These are phyloP conservation scores for Aspergillaceae sp. DNA, from an alignment of 2,329 filamentous ascomycete genomes.

Conservation along the genomic window DNA sequence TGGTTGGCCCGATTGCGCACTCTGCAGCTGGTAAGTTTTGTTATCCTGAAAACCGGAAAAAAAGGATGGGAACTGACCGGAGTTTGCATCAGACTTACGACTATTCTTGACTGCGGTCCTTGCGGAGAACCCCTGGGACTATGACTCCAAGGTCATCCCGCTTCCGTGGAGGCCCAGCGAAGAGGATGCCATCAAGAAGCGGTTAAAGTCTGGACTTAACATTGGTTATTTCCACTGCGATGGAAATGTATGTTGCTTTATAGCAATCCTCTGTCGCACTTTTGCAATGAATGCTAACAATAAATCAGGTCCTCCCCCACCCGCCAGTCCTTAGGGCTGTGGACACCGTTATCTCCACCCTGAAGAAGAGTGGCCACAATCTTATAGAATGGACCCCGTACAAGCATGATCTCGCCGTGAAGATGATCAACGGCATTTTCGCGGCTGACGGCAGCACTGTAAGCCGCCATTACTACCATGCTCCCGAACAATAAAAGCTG, in stretches of 20 bases:
- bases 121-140: conserved; percentile 2
- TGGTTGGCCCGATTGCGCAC: conserved; percentile 27
- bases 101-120: conserved; percentile 4
- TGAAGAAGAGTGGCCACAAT: conserved; percentile 21
- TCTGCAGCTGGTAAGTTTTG: conserved; percentile 7
- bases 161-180: conserved; percentile 5
- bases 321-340: conserved; percentile 30
- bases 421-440: conserved; percentile 19
- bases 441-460: conserved; percentile 23
- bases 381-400: conserved; percentile 25
- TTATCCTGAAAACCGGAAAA: not conserved
- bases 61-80: not conserved
- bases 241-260: conserved; percentile 15
- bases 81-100: not conserved
- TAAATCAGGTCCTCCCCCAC: conserved; percentile 24
- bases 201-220: conserved; percentile 16
- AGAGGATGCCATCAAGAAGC: conserved; percentile 16
- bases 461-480: not conserved
- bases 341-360: conserved; percentile 14
- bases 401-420: conserved; percentile 18
- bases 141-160: conserved; percentile 6
- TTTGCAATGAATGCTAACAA: not conserved
- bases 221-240: conserved; percentile 29
- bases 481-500: not conserved
- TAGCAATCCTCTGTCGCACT: not conserved